Conservation (phyloP, 2,329 filamentous ascomycete genomes). For the Alternaria viburni region DNA sequence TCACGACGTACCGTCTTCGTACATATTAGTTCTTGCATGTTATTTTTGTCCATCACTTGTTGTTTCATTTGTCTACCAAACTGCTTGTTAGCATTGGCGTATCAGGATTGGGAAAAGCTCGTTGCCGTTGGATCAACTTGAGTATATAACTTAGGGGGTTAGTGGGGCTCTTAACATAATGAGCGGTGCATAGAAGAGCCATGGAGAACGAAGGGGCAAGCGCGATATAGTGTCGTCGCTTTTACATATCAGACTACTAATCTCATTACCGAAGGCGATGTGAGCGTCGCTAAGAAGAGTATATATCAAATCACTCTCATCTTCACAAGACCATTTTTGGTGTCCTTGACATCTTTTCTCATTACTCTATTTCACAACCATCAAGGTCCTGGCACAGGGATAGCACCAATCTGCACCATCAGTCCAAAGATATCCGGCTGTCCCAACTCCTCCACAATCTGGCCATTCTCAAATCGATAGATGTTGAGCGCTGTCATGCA, state of each 20-base stretch:
- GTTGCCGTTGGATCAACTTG: slow-evolving; percentile 5
- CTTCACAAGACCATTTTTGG: not conserved
- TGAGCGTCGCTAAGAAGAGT: not conserved
- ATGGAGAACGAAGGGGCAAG: not conserved
- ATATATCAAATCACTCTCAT: not conserved
- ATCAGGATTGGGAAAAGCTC: slow-evolving; percentile 6
- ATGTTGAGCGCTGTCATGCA: not conserved
- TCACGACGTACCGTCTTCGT: slow-evolving; percentile 1
- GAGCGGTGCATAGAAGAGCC: not conserved
- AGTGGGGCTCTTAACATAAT: not conserved
- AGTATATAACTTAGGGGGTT: not conserved
- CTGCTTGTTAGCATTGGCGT: slow-evolving; percentile 13
- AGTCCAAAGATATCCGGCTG: not conserved
- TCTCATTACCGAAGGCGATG: not conserved
- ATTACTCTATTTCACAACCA: not conserved
- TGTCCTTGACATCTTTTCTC: not conserved
- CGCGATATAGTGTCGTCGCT: not conserved
- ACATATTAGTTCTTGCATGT: not conserved
- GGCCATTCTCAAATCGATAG: not conserved
- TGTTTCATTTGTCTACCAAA: not conserved
- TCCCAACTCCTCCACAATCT: not conserved
- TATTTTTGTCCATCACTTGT: slow-evolving; percentile 1
- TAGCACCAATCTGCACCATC: not conserved
- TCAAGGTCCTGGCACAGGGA: not conserved
- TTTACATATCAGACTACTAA: slow-evolving; percentile 1